A percentile compares a stretch with the other conserved stretches of the same genome.
phyloP scores from a whole-genome alignment of 345 rosid genomes.

The Citrus unshiu region DNA sequence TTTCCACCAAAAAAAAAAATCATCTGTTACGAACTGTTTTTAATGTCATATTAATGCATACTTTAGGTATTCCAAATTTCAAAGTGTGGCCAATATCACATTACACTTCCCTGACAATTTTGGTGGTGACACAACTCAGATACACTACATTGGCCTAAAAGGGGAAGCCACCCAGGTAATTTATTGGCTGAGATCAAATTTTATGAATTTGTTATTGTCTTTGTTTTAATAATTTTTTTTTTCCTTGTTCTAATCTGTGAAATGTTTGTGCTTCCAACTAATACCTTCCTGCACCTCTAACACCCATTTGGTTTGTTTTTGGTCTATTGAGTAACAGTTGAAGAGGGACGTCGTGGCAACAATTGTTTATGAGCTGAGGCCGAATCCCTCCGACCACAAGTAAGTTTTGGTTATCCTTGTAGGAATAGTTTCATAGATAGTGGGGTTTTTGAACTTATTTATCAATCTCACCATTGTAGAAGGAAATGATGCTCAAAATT shows the following conservation, averaged over 20 bases:
- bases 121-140: conserved; percentile 77
- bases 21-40: background rate
- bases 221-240: background rate
- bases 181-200: conserved; percentile 9
- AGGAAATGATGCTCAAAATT: background rate
- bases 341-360: conserved; percentile 92
- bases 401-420: conserved; percentile 38
- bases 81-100: conserved; percentile 84
- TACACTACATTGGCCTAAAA: conserved; percentile 86
- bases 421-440: too few relatives aligned
- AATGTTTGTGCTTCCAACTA: conserved; percentile 1
- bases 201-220: background rate
- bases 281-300: background rate
- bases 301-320: background rate
- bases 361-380: conserved; percentile 83
- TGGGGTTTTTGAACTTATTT: background rate
- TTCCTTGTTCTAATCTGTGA: background rate
- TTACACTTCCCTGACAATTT: conserved; percentile 92
- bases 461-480: background rate
- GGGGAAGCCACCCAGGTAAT: conserved; percentile 97
- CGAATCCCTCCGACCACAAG: conserved; percentile 99
- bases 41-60: conserved; percentile 2
- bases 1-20: background rate
- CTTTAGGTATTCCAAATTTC: conserved; percentile 83
- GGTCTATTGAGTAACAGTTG: conserved; percentile 44